Evolutionary conservation across 2,329 filamentous ascomycete genomes (phyloP), one percentile per base, ranked within the genome.

Genomic region (Penicillium aurantiogriseum): DNA sequence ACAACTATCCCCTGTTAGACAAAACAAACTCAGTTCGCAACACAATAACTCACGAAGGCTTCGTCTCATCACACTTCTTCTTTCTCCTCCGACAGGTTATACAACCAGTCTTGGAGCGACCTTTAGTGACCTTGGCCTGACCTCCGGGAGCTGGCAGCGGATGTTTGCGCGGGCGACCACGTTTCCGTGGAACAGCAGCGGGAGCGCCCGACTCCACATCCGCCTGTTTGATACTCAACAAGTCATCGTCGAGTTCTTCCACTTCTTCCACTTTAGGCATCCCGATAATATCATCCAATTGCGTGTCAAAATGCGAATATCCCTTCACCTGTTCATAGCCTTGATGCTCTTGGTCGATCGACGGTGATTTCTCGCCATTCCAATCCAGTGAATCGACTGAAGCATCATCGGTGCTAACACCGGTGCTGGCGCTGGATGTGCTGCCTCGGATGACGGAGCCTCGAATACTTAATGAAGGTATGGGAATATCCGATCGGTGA

Each of bases 131-230:
- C 71, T 94, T 95, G 68, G 83, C 84, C 49, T 85, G 76, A 19
- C 80, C 76, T 36, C 83, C 81, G 1, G 85, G 82, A 8, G 81
- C 77, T 25, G 81, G 82, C 19, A 89, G 77, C 39, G 90, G 89
- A 66, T 92, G 86, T 77, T 96, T 96, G 74, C 91, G 83, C 50
- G 92, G 92, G 54, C 92, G 83, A 35, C 92, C 92, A 68, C 92
- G 85, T 65, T 88, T 88, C 67, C 88, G 81, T 76, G 75, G 74
- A 62, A 73, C 69, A 47, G 65, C 61, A 56, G 64, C 72, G 67
- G 72, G 67, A 68, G 62, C 62, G 58, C 65, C 71, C 69, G 70
- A 45, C 61, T 63, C 68, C 65, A 67, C 67, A 42, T 68, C 65
- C n/a, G 69, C 56, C 21, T 65, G 58, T 58, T 73, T 71, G 56